Base-by-base conservation (phyloP, 495 filamentous ascomycete species). In the Echria macrotheca region DNA sequence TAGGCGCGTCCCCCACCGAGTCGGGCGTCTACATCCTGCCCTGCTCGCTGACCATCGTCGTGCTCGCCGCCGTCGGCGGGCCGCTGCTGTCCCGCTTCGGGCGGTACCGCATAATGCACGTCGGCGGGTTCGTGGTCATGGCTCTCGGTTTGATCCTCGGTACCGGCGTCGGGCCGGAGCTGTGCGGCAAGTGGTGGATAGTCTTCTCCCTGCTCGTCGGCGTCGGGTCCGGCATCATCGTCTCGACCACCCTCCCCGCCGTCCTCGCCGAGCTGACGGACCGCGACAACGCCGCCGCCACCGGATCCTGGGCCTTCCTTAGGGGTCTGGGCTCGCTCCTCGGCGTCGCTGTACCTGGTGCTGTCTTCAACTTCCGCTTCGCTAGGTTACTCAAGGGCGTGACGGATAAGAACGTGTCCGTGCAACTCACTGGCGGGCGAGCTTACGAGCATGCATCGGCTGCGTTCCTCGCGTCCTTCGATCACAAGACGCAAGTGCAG, bases 291-390 rank as follows among this genome's bases (percentile, higher is more conserved):
- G 76, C 73, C 0, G 50, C 59, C 0, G 64, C 70, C 0, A 76
- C 73, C 0, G 69, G 51, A 0, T 69, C 67, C 0, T 81, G 60
- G 58, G 57, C 66, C 0, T 79, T 80, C 41, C 40, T 78, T 0
- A 61, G 76, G 0, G 66, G 53, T 6, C 69, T 77, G 14, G 78
- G 77, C 0, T 53, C 52, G 11, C 62, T 79, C 5, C 73, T 75
- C 67, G 76, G 74, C 0, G 63, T 74, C 0, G 57, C 72, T 3
- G 58, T 80, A 17, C 73, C 77, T 1, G 61, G 66, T 4, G 62
- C 68, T 0, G 66, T 75, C 0, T 80, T 80, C 66, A 79, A 79
- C 60, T 64, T 58, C 38, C 58, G 52, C 12, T 67, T 70, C 17
- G 18, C 50, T 5, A n/a, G 12, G 4, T 19, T 22, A 3, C 14